phyloP scores from a whole-genome alignment of 345 rosid species.

The Mangifera indica region DNA sequence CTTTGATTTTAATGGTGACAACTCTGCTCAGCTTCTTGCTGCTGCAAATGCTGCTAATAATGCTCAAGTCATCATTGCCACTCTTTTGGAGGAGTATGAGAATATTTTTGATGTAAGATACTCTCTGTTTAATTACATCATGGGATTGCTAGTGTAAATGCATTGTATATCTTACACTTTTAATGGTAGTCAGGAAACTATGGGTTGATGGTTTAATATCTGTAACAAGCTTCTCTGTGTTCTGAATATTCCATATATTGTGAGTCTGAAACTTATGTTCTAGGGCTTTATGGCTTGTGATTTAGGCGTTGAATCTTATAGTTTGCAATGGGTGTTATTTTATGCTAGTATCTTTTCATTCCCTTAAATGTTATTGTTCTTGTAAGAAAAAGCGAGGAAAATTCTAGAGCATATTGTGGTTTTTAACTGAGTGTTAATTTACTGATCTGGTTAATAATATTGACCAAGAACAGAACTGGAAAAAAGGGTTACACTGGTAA shows the following conservation, averaged over 20 bases:
- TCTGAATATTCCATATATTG: not conserved
- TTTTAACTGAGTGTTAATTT: too few relatives aligned
- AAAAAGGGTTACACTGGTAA: not conserved
- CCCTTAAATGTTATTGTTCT: too few relatives aligned
- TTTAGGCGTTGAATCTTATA: too few relatives aligned
- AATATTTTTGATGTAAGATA: conserved; percentile 85
- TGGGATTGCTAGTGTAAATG: conserved; percentile 9
- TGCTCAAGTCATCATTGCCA: conserved; percentile 83
- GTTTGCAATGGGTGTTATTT: too few relatives aligned
- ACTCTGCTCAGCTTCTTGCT: conserved; percentile 98
- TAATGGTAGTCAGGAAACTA: not conserved
- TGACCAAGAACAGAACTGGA: not conserved
- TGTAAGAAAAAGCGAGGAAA: too few relatives aligned
- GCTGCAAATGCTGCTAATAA: conserved; percentile 98
- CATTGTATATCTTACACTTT: not conserved
- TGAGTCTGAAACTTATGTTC: not conserved
- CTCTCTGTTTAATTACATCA: conserved; percentile 16
- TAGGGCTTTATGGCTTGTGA: too few relatives aligned
- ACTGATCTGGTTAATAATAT: too few relatives aligned
- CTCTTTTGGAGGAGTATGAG: conserved; percentile 85
- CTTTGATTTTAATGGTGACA: conserved; percentile 78
- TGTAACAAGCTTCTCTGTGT: not conserved
- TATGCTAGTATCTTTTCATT: too few relatives aligned
- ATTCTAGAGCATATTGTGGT: too few relatives aligned
- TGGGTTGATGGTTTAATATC: not conserved